These are phyloP conservation scores for Hymenoscyphus fraxineus DNA, from an alignment of 2,329 filamentous ascomycete genomes.

Conservation along the genomic window DNA sequence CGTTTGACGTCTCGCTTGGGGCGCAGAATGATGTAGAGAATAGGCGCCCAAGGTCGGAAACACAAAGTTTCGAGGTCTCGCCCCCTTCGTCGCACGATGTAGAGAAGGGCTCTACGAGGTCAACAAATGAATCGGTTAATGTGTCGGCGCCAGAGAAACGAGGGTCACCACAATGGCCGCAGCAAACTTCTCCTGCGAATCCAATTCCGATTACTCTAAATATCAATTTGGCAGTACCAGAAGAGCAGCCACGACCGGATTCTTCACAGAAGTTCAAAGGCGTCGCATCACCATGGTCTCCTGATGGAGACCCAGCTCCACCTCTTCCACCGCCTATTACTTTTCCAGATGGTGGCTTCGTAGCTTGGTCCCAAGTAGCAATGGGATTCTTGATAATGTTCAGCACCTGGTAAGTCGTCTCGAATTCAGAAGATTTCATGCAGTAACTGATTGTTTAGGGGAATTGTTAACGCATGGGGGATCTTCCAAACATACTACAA, in stretches of 20 bases:
- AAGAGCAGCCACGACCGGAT: not conserved
- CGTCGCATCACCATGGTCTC: not conserved
- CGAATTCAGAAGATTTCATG: conserved; percentile 30
- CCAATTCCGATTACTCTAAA: too few relatives aligned
- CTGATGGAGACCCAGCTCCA: not conserved
- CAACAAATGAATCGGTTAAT: not conserved
- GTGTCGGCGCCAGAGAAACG: too few relatives aligned
- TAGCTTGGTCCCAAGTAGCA: conserved; percentile 53
- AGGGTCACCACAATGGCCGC: too few relatives aligned
- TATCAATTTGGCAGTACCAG: not conserved
- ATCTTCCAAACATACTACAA: conserved; percentile 41
- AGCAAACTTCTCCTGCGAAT: too few relatives aligned
- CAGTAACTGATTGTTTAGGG: conserved; percentile 21
- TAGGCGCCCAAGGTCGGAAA: too few relatives aligned
- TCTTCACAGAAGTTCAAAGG: not conserved
- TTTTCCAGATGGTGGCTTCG: conserved; percentile 13
- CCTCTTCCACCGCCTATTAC: not conserved
- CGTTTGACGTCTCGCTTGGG: too few relatives aligned
- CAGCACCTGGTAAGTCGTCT: conserved; percentile 43
- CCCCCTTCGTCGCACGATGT: not conserved
- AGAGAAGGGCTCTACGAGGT: not conserved
- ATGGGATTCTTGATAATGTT: conserved; percentile 43
- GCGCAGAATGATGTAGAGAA: too few relatives aligned
- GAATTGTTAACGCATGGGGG: conserved; percentile 36
- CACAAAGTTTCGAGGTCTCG: too few relatives aligned